Conservation (phyloP, 83 land plant species). For the Larix sibirica region DNA sequence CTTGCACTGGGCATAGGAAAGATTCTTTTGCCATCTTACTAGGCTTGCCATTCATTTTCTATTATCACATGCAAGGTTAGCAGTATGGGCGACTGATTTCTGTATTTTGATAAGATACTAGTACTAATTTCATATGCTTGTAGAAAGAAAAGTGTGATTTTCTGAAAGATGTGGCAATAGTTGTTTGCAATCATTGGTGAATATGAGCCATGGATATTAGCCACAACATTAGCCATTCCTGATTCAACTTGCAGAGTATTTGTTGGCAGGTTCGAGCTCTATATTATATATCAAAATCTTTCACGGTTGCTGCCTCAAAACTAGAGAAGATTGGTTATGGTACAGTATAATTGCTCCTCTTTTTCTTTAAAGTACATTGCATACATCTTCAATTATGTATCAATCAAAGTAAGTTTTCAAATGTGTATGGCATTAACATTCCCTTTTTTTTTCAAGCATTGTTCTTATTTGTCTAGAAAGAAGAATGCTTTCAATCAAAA, state of each 20-base stretch:
- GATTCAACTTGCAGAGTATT: not conserved
- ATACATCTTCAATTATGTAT: too few relatives aligned
- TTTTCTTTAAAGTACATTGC: too few relatives aligned
- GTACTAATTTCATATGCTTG: not conserved
- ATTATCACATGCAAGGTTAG: constrained; percentile 2
- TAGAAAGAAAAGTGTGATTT: not conserved
- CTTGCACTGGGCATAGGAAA: not conserved
- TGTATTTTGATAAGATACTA: not conserved
- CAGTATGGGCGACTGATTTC: not conserved
- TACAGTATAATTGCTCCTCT: constrained; percentile 17
- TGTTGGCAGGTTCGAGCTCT: constrained; percentile 72
- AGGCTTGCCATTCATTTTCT: not conserved
- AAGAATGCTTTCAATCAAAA: too few relatives aligned
- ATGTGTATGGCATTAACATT: too few relatives aligned
- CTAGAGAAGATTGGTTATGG: constrained; percentile 96
- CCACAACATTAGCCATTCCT: not conserved
- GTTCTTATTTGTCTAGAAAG: too few relatives aligned
- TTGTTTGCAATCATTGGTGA: not conserved
- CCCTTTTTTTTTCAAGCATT: too few relatives aligned
- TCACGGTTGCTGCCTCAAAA: constrained; percentile 73
- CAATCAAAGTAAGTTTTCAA: too few relatives aligned
- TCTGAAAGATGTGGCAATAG: not conserved
- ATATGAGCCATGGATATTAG: not conserved
- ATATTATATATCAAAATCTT: constrained; percentile 87
- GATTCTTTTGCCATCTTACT: not conserved